Conservation (phyloP, 495 filamentous ascomycete genomes). For the Penicillium paxilli region DNA sequence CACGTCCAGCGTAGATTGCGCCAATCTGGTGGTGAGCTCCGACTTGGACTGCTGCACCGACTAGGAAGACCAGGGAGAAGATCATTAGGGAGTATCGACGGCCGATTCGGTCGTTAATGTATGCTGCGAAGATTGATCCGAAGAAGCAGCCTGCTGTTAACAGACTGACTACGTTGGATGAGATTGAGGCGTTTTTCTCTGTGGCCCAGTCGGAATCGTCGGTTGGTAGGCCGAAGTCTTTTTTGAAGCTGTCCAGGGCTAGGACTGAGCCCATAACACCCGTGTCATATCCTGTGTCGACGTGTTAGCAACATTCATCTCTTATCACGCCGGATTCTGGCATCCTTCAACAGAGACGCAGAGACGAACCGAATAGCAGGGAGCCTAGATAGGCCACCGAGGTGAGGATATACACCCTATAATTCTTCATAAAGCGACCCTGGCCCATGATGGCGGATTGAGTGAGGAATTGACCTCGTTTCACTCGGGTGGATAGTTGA, state of each 20-base stretch:
- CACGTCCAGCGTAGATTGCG: constrained; percentile 42
- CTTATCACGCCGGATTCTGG: too few relatives aligned
- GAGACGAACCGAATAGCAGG: constrained; percentile 48
- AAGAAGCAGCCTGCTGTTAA: constrained; percentile 70
- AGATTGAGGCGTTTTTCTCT: constrained; percentile 40
- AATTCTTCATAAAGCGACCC: constrained; percentile 47
- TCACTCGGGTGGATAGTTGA: background rate
- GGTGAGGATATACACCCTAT: constrained; percentile 55
- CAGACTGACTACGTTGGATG: constrained; percentile 61
- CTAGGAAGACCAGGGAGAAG: constrained; percentile 56
- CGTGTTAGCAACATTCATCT: too few relatives aligned
- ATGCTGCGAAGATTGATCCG: constrained; percentile 60
- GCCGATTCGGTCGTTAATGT: constrained; percentile 57
- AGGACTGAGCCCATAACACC: constrained; percentile 61
- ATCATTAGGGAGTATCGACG: constrained; percentile 58
- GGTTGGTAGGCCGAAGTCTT: constrained; percentile 50
- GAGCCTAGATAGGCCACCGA: constrained; percentile 54
- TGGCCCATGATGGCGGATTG: constrained; percentile 16
- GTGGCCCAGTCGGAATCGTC: constrained; percentile 30
- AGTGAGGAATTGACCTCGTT: background rate
- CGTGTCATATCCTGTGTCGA: constrained; percentile 49
- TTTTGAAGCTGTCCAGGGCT: constrained; percentile 54
- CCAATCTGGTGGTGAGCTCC: constrained; percentile 37
- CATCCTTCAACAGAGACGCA: too few relatives aligned
- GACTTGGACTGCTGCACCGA: constrained; percentile 65